Percentiles rank a stretch among this genome's conserved stretches.
Conservation (phyloP, 2,329 filamentous ascomycete genomes). For the Pyrenophora tritici-repentis region DNA sequence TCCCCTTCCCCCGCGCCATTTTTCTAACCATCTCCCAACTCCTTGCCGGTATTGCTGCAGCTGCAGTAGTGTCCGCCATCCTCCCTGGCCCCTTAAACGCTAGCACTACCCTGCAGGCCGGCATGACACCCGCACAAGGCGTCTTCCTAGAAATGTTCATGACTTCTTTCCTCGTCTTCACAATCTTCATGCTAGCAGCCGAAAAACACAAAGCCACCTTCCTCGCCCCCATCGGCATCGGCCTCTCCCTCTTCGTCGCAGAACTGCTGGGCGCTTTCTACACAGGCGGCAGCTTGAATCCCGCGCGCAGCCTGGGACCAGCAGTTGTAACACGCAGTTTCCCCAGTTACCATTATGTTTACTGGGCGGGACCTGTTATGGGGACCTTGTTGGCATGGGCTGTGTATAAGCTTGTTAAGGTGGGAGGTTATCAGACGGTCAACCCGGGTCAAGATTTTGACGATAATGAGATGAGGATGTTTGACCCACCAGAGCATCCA, state of each 20-base stretch:
- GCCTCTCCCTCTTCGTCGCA: constrained; percentile 69
- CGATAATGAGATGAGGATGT: constrained; percentile 42
- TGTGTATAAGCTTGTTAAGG: constrained; percentile 50
- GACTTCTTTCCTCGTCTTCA: constrained; percentile 48
- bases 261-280: constrained; percentile 56
- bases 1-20: constrained; percentile 30
- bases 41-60: constrained; percentile 44
- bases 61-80: constrained; percentile 43
- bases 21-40: constrained; percentile 45
- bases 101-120: constrained; percentile 41
- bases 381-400: constrained; percentile 45
- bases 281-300: constrained; percentile 52
- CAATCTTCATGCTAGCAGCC: constrained; percentile 65
- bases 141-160: constrained; percentile 50
- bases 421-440: constrained; percentile 50
- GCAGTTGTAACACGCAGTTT: constrained; percentile 47
- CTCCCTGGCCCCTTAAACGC: constrained; percentile 44
- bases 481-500: constrained; percentile 37
- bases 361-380: constrained; percentile 48
- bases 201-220: constrained; percentile 76
- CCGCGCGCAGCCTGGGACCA: constrained; percentile 49
- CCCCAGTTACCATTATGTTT: constrained; percentile 51
- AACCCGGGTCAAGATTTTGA: constrained; percentile 50
- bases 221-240: constrained; percentile 73
- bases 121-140: constrained; percentile 38